Conservation (phyloP, 257 asterid species). For the Marsdenia floribunda region DNA sequence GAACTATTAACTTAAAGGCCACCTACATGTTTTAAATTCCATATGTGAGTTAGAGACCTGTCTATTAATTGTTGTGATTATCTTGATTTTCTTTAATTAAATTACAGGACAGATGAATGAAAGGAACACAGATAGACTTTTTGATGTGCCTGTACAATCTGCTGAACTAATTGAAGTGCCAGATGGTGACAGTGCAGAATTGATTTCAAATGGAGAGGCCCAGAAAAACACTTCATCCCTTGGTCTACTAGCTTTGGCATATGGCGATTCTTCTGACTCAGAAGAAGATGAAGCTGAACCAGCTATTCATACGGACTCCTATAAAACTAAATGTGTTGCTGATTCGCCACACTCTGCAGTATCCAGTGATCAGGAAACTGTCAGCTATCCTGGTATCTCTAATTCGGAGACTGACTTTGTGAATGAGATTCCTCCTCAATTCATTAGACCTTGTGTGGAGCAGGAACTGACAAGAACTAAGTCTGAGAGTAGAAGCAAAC, state of each 20-base stretch:
- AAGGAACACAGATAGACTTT: slow-evolving; percentile 34
- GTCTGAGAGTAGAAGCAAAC: slow-evolving; percentile 27
- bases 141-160: slow-evolving; percentile 36
- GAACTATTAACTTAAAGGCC: not conserved
- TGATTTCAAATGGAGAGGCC: slow-evolving; percentile 32
- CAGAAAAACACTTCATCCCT: slow-evolving; percentile 65
- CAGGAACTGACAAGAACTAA: slow-evolving; percentile 20
- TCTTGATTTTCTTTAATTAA: slow-evolving; percentile 16
- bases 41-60: not conserved
- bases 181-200: slow-evolving; percentile 28
- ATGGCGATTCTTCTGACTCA: slow-evolving; percentile 78
- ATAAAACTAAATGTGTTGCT: slow-evolving; percentile 25
- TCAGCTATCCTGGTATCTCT: not conserved
- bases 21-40: not conserved
- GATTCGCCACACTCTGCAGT: slow-evolving; percentile 22
- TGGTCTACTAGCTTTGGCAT: slow-evolving; percentile 75
- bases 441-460: slow-evolving; percentile 27
- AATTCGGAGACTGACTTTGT: slow-evolving; percentile 12
- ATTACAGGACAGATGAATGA: slow-evolving; percentile 37
- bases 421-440: slow-evolving; percentile 26
- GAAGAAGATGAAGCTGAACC: slow-evolving; percentile 61
- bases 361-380: not conserved
- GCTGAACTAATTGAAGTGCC: slow-evolving; percentile 32
- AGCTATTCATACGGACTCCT: slow-evolving; percentile 28
- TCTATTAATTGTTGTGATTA: slow-evolving; percentile 4